These are phyloP conservation scores for Brassica rapa DNA, from an alignment of 345 rosid genomes.

Conservation along the genomic window DNA sequence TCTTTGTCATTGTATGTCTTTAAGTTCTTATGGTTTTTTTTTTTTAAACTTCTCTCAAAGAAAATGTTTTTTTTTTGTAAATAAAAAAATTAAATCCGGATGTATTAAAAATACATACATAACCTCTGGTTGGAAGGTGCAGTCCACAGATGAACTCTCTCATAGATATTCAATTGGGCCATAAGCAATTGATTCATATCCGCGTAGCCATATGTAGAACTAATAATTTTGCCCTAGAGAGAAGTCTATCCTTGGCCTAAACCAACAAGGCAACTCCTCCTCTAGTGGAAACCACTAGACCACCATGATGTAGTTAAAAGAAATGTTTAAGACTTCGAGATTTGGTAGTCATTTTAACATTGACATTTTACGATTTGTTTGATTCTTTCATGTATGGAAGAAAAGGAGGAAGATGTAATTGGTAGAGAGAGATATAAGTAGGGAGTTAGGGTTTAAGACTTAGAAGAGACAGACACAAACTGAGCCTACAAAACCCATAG, in stretches of 20 bases:
- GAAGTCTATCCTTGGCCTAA: too few species aligned
- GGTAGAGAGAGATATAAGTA: constrained; percentile 25
- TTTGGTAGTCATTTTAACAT: not conserved
- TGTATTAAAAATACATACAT: too few species aligned
- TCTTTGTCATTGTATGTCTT: not conserved
- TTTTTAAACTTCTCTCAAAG: not conserved
- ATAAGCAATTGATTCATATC: too few species aligned
- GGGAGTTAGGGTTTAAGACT: constrained; percentile 32
- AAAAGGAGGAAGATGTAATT: constrained; percentile 9
- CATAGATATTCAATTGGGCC: too few species aligned
- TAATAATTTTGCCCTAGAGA: too few species aligned
- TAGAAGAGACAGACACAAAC: constrained; percentile 34
- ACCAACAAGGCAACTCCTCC: too few species aligned
- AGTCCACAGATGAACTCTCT: too few species aligned
- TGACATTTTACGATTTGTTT: not conserved
- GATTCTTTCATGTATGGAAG: constrained; percentile 27
- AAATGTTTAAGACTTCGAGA: not conserved
- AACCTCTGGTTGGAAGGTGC: too few species aligned
- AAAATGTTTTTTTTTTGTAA: not conserved
- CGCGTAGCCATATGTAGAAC: too few species aligned
- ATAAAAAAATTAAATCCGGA: too few species aligned
- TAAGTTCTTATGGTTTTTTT: not conserved
- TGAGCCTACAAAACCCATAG: constrained; percentile 32
- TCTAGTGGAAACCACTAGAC: too few species aligned
- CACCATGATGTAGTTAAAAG: too few species aligned